Percentiles rank a stretch among this genome's conserved stretches.
These are phyloP conservation scores for Cladophialophora immunda DNA, from an alignment of 2,329 filamentous ascomycete species.

Conservation along the genomic window DNA sequence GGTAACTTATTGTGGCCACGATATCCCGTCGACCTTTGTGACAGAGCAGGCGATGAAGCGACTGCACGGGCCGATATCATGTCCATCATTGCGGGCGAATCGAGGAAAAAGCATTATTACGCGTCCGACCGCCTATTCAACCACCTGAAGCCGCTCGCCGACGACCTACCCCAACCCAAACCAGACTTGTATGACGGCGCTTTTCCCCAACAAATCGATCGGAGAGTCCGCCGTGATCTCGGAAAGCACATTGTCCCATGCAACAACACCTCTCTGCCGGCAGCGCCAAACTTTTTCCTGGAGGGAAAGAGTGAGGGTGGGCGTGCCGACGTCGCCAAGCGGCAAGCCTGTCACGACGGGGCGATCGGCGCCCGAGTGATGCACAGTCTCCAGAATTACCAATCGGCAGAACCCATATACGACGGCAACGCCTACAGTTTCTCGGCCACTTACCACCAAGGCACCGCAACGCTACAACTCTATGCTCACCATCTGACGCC, in stretches of 20 bases:
- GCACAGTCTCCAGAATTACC: conserved; percentile 47
- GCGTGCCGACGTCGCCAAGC: conserved; percentile 43
- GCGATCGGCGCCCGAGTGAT: conserved; percentile 45
- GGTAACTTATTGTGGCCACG: too few relatives aligned
- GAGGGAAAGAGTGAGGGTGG: conserved; percentile 51
- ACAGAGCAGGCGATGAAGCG: conserved; percentile 10
- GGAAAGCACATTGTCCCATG: conserved; percentile 44
- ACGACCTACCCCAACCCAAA: conserved; percentile 40
- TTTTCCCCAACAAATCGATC: conserved; percentile 43
- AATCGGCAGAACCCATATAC: conserved; percentile 44
- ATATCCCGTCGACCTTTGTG: too few relatives aligned
- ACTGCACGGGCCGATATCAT: conserved; percentile 20
- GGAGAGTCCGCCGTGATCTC: conserved; percentile 42
- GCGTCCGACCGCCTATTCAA: conserved; percentile 44
- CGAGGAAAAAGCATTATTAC: conserved; percentile 4
- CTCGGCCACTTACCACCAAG: conserved; percentile 46
- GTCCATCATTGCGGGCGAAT: conserved; percentile 17
- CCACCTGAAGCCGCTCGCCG: conserved; percentile 49
- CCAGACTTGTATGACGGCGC: conserved; percentile 47
- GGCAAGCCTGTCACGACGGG: conserved; percentile 51
- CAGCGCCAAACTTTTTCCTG: conserved; percentile 55
- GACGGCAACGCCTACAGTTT: conserved; percentile 53
- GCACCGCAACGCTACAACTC: conserved; percentile 48
- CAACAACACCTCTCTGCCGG: conserved; percentile 43
- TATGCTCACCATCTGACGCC: conserved; percentile 51